These are phyloP conservation scores for Hemileccinum rubropunctum DNA, from an alignment of 768 basidiomycete genomes.

Conservation along the genomic window DNA sequence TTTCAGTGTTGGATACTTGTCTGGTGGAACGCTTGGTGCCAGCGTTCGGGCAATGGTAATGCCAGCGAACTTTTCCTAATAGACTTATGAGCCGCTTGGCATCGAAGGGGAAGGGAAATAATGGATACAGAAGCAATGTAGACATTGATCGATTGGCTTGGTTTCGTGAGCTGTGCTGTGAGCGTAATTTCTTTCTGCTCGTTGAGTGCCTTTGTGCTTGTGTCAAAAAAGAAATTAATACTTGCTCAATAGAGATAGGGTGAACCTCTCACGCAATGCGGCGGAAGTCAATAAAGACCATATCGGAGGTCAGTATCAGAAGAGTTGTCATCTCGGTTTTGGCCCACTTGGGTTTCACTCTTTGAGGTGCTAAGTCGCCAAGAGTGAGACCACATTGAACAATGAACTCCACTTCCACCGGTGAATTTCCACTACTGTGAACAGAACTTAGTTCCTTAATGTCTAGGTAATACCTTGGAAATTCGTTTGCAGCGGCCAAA, in stretches of 20 bases:
- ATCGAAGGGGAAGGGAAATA: slow-evolving; percentile 2
- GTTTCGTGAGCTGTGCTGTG: slow-evolving; percentile 59
- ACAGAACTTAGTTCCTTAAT: slow-evolving; percentile 47
- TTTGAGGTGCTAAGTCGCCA: slow-evolving; percentile 34
- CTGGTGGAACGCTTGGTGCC: slow-evolving; percentile 52
- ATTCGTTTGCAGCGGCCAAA: slow-evolving; percentile 53
- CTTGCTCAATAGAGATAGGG: not conserved
- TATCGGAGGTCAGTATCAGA: slow-evolving; percentile 74
- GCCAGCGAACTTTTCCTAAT: slow-evolving; percentile 75
- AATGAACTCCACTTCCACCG: slow-evolving; percentile 55
- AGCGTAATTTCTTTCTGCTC: slow-evolving; percentile 60
- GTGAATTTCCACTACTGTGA: slow-evolving; percentile 43
- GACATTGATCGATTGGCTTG: slow-evolving; percentile 67
- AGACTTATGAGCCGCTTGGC: slow-evolving; percentile 10
- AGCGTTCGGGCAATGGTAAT: slow-evolving; percentile 50
- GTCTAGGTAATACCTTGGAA: slow-evolving; percentile 62
- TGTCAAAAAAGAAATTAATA: slow-evolving; percentile 6
- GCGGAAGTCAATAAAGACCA: slow-evolving; percentile 74
- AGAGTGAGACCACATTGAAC: slow-evolving; percentile 54
- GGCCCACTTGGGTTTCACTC: slow-evolving; percentile 41
- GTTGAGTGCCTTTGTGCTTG: slow-evolving; percentile 66
- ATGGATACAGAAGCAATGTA: slow-evolving; percentile 56
- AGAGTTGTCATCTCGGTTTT: slow-evolving; percentile 62
- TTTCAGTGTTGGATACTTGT: slow-evolving; percentile 62
- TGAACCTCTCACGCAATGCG: slow-evolving; percentile 59